A percentile compares a stretch with the other conserved stretches of the same genome.
Conservation (phyloP, 2,329 filamentous ascomycete species). For the Emergomyces orientalis region DNA sequence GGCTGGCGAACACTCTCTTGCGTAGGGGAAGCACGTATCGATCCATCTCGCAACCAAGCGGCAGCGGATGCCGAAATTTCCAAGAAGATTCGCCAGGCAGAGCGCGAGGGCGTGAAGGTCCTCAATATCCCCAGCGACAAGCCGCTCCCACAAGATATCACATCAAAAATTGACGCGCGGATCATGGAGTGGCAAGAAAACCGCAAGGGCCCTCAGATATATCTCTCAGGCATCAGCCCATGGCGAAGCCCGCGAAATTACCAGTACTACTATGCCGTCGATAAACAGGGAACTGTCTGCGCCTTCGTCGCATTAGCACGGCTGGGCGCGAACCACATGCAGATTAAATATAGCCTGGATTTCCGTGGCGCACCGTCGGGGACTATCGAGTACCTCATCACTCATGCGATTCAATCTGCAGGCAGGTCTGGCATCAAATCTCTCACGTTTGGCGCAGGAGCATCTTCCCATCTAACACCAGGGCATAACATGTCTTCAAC, state of each 20-base stretch:
- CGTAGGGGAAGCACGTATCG: constrained; percentile 78
- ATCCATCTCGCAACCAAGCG: constrained; percentile 59
- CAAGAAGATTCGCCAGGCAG: constrained; percentile 69
- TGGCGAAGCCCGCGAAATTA: constrained; percentile 79
- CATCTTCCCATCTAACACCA: constrained; percentile 61
- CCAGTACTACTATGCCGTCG: constrained; percentile 73
- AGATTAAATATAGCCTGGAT: constrained; percentile 93
- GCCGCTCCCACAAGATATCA: constrained; percentile 55
- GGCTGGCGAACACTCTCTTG: constrained; percentile 85
- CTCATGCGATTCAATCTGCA: constrained; percentile 57
- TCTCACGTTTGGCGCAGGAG: constrained; percentile 83
- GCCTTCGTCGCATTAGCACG: constrained; percentile 76
- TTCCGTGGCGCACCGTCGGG: constrained; percentile 81
- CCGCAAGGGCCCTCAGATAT: constrained; percentile 73
- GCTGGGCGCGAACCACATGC: constrained; percentile 77
- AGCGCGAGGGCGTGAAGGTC: constrained; percentile 76
- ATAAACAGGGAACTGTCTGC: constrained; percentile 60
- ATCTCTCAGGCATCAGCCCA: constrained; percentile 79
- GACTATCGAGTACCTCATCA: constrained; percentile 74
- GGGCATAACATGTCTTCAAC: constrained; percentile 75
- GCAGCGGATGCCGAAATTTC: constrained; percentile 57
- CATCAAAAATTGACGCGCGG: constrained; percentile 58
- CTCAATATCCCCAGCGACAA: constrained; percentile 60
- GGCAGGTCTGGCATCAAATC: constrained; percentile 50
- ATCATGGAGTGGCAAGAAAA: constrained; percentile 70